phyloP scores from a whole-genome alignment of 2,329 filamentous ascomycete species.

The Epichloe festucae region DNA sequence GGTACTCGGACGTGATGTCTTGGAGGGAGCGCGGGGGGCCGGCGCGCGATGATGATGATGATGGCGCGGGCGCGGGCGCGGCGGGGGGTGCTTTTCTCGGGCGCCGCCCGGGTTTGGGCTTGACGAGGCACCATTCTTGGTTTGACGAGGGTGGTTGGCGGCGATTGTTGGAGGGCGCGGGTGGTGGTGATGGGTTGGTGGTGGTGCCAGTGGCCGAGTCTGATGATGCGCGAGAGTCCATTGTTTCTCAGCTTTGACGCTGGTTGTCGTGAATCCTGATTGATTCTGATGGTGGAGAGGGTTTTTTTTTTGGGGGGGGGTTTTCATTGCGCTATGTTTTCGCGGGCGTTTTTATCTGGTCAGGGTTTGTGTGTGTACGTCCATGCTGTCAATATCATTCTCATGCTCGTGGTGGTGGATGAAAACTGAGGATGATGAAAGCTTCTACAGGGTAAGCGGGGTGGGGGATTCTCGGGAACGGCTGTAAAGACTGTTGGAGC shows the following conservation, averaged over 20 bases:
- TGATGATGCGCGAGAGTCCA: no score
- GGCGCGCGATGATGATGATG: background rate
- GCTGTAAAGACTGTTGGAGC: no score
- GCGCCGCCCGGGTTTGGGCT: slow-evolving; percentile 8
- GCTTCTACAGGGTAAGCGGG: background rate
- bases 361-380: background rate
- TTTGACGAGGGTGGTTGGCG: background rate
- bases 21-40: slow-evolving; percentile 9
- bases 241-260: no score
- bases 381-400: background rate
- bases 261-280: no score
- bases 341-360: no score
- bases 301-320: no score
- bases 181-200: background rate
- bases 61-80: background rate
- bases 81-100: slow-evolving; percentile 2
- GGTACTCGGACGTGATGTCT: slow-evolving; percentile 19
- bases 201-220: no score
- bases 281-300: no score
- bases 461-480: no score
- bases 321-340: no score
- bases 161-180: no score
- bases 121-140: slow-evolving; percentile 15
- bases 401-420: background rate
- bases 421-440: background rate